Evolutionary conservation across 2,329 filamentous ascomycete genomes (phyloP).

Genomic region (Fusarium aywerte): DNA sequence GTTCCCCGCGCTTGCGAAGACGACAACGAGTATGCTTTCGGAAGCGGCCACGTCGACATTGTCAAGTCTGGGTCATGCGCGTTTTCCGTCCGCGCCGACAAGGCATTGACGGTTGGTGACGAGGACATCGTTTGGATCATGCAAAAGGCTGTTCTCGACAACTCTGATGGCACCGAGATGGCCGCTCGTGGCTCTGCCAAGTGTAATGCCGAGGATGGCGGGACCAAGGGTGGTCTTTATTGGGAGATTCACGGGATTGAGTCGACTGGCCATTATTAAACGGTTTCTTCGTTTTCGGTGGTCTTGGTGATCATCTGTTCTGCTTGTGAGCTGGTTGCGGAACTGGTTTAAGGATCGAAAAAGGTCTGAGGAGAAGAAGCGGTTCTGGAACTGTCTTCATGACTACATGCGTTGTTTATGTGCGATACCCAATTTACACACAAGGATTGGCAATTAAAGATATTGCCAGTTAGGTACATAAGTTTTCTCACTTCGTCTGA

Average conservation of each 20-base stretch:
- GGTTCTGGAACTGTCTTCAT: slow-evolving; percentile 23
- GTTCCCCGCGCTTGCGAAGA: slow-evolving; percentile 32
- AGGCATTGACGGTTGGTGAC: slow-evolving; percentile 26
- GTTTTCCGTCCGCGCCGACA: slow-evolving; percentile 42
- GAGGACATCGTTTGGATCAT: slow-evolving; percentile 33
- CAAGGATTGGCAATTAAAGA: slow-evolving; percentile 13
- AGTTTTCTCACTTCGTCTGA: background rate
- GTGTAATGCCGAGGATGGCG: slow-evolving; percentile 17
- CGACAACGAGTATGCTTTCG: slow-evolving; percentile 17
- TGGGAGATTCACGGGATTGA: slow-evolving; percentile 35
- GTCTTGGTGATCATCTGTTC: slow-evolving; percentile 17
- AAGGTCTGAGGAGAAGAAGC: background rate
- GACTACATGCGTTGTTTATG: slow-evolving; percentile 26
- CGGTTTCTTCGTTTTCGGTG: background rate
- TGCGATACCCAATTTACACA: slow-evolving; percentile 33
- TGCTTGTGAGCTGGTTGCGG: background rate
- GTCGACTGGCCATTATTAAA: slow-evolving; percentile 8
- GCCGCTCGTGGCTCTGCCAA: slow-evolving; percentile 31
- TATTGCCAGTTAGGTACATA: slow-evolving; percentile 10
- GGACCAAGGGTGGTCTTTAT: slow-evolving; percentile 24
- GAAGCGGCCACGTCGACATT: slow-evolving; percentile 38
- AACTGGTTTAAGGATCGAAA: slow-evolving; percentile 2
- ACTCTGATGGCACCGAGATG: slow-evolving; percentile 29
- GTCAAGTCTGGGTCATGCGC: slow-evolving; percentile 44
- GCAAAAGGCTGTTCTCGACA: slow-evolving; percentile 28